Evolutionary conservation across 2,329 filamentous ascomycete species (phyloP).

Genomic region (Zymoseptoria passerinii): DNA sequence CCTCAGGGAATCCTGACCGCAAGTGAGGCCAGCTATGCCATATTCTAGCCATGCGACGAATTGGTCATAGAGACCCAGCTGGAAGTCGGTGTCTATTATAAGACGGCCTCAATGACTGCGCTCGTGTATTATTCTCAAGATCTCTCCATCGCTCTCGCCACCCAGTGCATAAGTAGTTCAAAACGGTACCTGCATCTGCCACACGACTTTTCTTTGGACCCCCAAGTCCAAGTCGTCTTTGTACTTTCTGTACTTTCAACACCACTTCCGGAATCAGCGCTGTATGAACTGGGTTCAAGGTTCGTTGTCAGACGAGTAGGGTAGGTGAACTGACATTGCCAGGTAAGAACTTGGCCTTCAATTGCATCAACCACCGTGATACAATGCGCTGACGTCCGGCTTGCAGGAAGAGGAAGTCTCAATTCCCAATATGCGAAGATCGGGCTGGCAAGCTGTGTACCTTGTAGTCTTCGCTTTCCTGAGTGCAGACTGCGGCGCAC

Average conservation of each 20-base stretch:
- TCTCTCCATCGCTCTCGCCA: neutral
- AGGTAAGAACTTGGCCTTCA: slow-evolving; percentile 1
- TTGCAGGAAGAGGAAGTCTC: slow-evolving; percentile 6
- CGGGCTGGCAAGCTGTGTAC: slow-evolving; percentile 40
- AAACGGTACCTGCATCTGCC: neutral
- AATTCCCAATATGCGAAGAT: slow-evolving; percentile 17
- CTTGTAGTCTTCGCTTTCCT: slow-evolving; percentile 55
- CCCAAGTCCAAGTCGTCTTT: slow-evolving; percentile 1
- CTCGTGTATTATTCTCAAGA: neutral
- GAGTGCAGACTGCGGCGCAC: slow-evolving; percentile 32
- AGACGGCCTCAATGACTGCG: neutral
- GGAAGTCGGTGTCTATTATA: neutral
- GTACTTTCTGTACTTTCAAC: slow-evolving; percentile 4
- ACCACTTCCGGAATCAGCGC: slow-evolving; percentile 1
- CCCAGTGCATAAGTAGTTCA: neutral
- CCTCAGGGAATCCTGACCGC: neutral
- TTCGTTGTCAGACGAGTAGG: slow-evolving; percentile 1
- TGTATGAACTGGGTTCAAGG: slow-evolving; percentile 8
- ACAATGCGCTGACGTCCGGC: slow-evolving; percentile 14
- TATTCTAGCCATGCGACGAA: neutral
- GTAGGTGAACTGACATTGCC: slow-evolving; percentile 4
- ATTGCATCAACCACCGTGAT: neutral
- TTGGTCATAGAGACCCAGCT: neutral
- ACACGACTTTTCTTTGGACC: neutral
- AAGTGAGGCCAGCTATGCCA: neutral